These are phyloP conservation scores for Aspergillus asperescens DNA, from an alignment of 495 filamentous ascomycete species.

Conservation along the genomic window DNA sequence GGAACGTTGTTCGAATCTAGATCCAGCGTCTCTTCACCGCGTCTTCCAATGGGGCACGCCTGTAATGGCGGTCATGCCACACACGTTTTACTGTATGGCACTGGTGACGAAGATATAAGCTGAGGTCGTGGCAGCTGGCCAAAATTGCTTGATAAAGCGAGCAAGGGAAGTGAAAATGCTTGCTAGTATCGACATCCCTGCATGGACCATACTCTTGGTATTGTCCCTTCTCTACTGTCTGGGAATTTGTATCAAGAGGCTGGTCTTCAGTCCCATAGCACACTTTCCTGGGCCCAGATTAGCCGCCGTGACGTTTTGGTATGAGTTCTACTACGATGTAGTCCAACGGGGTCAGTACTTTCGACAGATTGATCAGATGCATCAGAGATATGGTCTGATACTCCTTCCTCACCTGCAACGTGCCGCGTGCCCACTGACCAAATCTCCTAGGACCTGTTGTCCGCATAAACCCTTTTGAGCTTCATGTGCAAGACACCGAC, in stretches of 20 bases:
- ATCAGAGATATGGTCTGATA: not conserved
- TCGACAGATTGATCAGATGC: conserved; percentile 4
- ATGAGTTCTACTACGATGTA: conserved; percentile 7
- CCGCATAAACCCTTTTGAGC: conserved; percentile 4
- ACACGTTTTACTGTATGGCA: too few relatives aligned
- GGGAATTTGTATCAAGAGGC: not conserved
- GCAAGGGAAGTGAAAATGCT: too few relatives aligned
- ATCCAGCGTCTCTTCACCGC: too few relatives aligned
- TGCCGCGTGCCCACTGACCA: not conserved
- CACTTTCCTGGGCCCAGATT: not conserved
- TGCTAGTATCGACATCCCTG: too few relatives aligned
- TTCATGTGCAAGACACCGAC: conserved; percentile 1
- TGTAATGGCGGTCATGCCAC: too few relatives aligned
- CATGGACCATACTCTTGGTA: not conserved
- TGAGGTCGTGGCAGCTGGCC: too few relatives aligned
- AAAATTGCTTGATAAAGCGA: too few relatives aligned
- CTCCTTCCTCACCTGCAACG: not conserved
- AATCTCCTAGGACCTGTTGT: not conserved
- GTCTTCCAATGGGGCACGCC: too few relatives aligned
- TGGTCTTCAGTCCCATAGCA: not conserved
- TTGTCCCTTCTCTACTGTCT: not conserved
- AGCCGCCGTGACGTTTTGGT: conserved; percentile 3
- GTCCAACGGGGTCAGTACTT: conserved; percentile 4
- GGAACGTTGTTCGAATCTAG: too few relatives aligned
- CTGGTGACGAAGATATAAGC: too few relatives aligned